A percentile compares a stretch with the other conserved stretches of the same genome.
These are phyloP conservation scores for Phytopythium aichiense DNA, from an alignment of 352 stramenopile species.

Conservation along the genomic window DNA sequence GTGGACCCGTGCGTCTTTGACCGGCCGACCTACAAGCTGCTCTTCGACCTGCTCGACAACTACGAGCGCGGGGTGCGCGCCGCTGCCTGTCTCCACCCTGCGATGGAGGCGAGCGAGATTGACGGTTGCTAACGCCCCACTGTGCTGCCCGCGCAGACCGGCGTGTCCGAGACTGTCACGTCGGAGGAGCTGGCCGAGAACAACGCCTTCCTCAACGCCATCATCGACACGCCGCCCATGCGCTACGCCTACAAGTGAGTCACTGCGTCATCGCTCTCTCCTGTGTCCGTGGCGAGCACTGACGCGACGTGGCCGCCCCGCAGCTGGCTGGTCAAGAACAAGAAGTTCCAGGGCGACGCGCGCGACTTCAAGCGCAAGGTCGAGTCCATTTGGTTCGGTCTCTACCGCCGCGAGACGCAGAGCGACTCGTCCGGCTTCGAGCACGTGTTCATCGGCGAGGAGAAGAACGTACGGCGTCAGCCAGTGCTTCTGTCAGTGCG, in stretches of 20 bases:
- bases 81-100: background rate
- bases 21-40: conserved; percentile 89
- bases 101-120: background rate
- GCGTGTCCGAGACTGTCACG: conserved; percentile 85
- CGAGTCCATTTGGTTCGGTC: conserved; percentile 94
- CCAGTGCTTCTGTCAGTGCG: background rate
- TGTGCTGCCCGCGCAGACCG: conserved; percentile 40
- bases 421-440: conserved; percentile 95
- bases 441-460: conserved; percentile 96
- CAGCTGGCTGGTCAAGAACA: conserved; percentile 82
- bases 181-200: conserved; percentile 88
- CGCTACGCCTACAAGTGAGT: conserved; percentile 90
- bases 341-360: conserved; percentile 72
- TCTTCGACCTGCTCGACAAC: conserved; percentile 89
- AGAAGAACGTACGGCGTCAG: conserved; percentile 77
- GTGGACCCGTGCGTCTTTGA: conserved; percentile 86
- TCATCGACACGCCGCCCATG: conserved; percentile 92
- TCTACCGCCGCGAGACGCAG: conserved; percentile 87
- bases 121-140: conserved; percentile 1
- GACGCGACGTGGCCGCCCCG: background rate
- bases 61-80: conserved; percentile 69
- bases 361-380: conserved; percentile 88
- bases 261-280: background rate
- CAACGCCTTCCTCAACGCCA: conserved; percentile 88
- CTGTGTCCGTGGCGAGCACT: background rate